Evolutionary conservation across 306 rosid genomes (phyloP), one percentile per base, ranked within the genome.

Genomic region (Canavalia ensiformis): DNA sequence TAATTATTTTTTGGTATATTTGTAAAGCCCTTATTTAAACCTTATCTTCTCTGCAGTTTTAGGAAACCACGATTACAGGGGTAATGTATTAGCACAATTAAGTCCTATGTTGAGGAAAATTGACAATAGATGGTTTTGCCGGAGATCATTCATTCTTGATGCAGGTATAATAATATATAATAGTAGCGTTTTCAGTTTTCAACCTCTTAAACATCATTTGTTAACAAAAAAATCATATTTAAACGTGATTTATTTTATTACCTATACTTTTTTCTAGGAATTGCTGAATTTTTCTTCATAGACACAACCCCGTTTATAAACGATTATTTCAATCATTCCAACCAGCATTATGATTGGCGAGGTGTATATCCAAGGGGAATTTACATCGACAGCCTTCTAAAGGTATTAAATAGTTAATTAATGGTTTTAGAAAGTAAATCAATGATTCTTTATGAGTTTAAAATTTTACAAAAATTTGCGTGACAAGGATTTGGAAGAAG

Each of bases 301-400:
- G 97, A 93, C 84, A 94, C 94, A 8, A 90, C 92, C 31, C 94
- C 94, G 0, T 85, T 93, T 58, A 84, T 87, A 29, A 80, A 87
- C 1, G 71, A 86, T 7, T 91, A 91, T 70, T 86, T 91, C 49
- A 74, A 34, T 1, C 1, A 75, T 5, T 63, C 87, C 2, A 79
- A 76, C 0, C 72, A 82, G 0, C 55, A 72, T 13, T 91, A 94
- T 35, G 98, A 91, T 81, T 93, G 97, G 98, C 79, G 90, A 73
- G 93, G 91, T 18, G 49, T 91, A 28, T 56, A 78, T 18, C 91
- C 94, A 0, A 82, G 90, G 44, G 7, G 58, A 1, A 9, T 8
- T n/a, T 93, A 93, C 80, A 57, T 88, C 31, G 66, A 85, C 8
- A 85, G 54, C 42, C 85, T 86, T 49, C 64, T 90, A 0, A 81